Conservation (phyloP, 1,284 basidiomycete genomes). For the Porodaedalea pini region DNA sequence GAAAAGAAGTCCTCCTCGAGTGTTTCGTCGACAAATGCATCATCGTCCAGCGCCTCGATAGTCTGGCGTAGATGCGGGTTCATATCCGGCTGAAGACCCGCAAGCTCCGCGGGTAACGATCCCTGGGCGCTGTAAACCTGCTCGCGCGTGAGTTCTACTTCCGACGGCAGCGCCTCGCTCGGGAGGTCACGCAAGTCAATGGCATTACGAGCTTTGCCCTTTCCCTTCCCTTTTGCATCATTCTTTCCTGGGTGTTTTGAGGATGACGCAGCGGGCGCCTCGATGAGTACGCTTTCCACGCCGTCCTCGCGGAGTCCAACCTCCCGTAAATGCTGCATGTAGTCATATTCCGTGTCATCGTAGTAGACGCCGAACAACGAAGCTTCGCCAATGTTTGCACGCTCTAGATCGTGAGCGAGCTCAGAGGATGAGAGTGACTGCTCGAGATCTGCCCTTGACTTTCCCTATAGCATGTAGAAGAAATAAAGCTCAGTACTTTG, state of each 20-base stretch:
- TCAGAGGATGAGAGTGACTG: constrained; percentile 54
- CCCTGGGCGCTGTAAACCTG: constrained; percentile 65
- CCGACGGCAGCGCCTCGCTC: constrained; percentile 68
- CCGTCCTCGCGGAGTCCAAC: constrained; percentile 74
- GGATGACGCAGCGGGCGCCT: constrained; percentile 52
- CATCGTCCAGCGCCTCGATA: constrained; percentile 94
- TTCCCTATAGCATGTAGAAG: constrained; percentile 49
- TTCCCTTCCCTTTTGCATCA: constrained; percentile 28
- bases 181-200: constrained; percentile 53
- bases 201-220: constrained; percentile 30
- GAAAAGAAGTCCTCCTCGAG: constrained; percentile 66
- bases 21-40: constrained; percentile 83
- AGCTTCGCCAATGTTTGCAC: constrained; percentile 78
- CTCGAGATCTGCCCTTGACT: constrained; percentile 75
- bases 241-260: constrained; percentile 30
- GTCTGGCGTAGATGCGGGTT: constrained; percentile 93
- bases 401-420: constrained; percentile 43
- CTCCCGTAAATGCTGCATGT: constrained; percentile 92
- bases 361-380: constrained; percentile 89
- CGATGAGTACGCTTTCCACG: constrained; percentile 72
- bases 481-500: neutral
- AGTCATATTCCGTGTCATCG: constrained; percentile 98
- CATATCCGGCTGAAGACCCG: constrained; percentile 94
- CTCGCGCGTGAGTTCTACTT: constrained; percentile 67
- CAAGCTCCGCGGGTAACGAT: constrained; percentile 75